phyloP scores from a whole-genome alignment of 2,329 filamentous ascomycete genomes.

The Cercospora nicotianae region DNA sequence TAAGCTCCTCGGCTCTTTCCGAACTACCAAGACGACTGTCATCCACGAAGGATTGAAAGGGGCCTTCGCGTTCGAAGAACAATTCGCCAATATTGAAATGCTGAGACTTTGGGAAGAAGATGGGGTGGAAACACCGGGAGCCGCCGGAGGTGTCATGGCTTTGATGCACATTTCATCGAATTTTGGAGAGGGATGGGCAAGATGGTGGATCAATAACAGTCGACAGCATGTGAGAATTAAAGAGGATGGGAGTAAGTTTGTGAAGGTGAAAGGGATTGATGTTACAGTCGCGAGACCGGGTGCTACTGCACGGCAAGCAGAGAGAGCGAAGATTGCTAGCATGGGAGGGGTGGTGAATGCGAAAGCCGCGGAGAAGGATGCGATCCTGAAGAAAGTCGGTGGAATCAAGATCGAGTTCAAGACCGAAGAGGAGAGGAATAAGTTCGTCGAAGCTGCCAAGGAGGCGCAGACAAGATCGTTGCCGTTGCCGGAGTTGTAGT shows the following conservation, averaged over 20 bases:
- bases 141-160: constrained; percentile 45
- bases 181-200: constrained; percentile 46
- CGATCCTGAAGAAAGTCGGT: constrained; percentile 40
- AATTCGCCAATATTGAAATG: constrained; percentile 52
- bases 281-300: constrained; percentile 40
- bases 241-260: constrained; percentile 42
- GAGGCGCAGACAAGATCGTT: constrained; percentile 42
- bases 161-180: constrained; percentile 48
- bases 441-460: constrained; percentile 43
- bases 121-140: constrained; percentile 35
- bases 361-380: constrained; percentile 23
- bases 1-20: constrained; percentile 45
- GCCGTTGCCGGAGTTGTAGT: constrained; percentile 40
- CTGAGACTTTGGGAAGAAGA: constrained; percentile 50
- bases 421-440: constrained; percentile 43
- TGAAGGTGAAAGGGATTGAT: constrained; percentile 47
- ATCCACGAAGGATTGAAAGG: constrained; percentile 46
- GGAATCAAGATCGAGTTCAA: constrained; percentile 49
- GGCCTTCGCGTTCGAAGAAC: constrained; percentile 48
- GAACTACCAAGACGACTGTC: constrained; percentile 48
- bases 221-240: constrained; percentile 43
- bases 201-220: constrained; percentile 48
- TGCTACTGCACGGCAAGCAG: constrained; percentile 14
- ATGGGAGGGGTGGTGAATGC: constrained; percentile 33
- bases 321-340: constrained; percentile 16